Percentiles rank a stretch among this genome's conserved stretches.
Conservation (phyloP, 257 asterid species). For the Verbena officinalis region DNA sequence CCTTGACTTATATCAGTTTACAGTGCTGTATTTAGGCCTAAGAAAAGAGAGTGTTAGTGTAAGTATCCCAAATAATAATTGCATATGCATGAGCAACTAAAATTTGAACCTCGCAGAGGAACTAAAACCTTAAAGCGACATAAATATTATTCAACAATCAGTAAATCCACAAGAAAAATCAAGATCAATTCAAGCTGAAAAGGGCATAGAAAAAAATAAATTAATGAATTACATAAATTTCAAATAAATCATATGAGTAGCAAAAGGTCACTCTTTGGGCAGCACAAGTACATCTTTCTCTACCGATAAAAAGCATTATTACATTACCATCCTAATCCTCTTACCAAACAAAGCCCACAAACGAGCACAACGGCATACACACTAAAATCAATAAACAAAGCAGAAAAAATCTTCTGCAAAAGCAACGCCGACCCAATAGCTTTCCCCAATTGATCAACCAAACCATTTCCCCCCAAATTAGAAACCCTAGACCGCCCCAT, state of each 20-base stretch:
- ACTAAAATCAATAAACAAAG: slow-evolving; percentile 73
- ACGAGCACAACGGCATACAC: slow-evolving; percentile 63
- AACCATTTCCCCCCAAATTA: slow-evolving; percentile 38
- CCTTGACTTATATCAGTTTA: too few species aligned
- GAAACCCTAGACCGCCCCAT: slow-evolving; percentile 34
- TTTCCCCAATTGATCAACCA: slow-evolving; percentile 60
- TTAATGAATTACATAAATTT: background rate
- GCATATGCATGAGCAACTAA: too few species aligned
- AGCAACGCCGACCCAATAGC: slow-evolving; percentile 59
- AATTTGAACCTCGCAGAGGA: background rate
- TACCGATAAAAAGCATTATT: background rate
- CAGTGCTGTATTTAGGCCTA: too few species aligned
- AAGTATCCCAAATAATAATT: too few species aligned
- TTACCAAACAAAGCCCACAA: slow-evolving; percentile 35
- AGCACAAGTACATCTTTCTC: background rate
- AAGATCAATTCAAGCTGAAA: too few species aligned
- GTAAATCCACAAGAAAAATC: too few species aligned
- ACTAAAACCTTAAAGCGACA: background rate
- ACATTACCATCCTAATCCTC: slow-evolving; percentile 23
- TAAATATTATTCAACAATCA: background rate
- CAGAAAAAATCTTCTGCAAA: slow-evolving; percentile 51
- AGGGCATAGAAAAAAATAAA: background rate
- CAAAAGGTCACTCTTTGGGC: slow-evolving; percentile 1
- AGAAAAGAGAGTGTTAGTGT: too few species aligned
- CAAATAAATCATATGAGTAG: slow-evolving; percentile 7